Evolutionary conservation across 495 filamentous ascomycete genomes (phyloP), one percentile per base, ranked within the genome.

Genomic region (Xylaria grammica): DNA sequence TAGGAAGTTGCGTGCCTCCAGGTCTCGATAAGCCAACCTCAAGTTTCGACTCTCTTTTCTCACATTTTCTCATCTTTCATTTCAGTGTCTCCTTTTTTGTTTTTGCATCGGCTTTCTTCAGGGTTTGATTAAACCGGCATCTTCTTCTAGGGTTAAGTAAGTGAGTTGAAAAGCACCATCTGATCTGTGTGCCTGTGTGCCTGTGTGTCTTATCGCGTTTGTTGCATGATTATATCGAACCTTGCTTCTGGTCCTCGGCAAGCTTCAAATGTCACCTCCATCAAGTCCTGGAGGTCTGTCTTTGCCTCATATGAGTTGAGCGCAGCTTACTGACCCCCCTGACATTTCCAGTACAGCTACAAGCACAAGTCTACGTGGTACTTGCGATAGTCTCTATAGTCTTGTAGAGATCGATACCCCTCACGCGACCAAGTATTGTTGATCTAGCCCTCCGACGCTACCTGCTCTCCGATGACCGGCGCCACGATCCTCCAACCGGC

Each of bases 391-490:
- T 55, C 50, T 57, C 3, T 9, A 36, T 42, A 13, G 29, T 32
- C 17, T 19, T 11, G 29, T 32, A 15, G 60, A 48, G 26, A 22
- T n/a, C 60, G 29, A 22, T 4, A 26, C 7, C 48, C 3, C 24
- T n/a, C 15, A 19, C 50, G 20, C 19, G 17, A 32, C 50, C 26
- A 22, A 34, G 38, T 46, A 6, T 10, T 20, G 42, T 55, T 48
- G 36, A 36, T 20, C 3, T 22, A n/a, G 17, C 22, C 38, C 29
- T 45, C 20, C 17, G 6, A 45, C 15, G 17, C 40, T 5, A 22
- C 7, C 42, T 32, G 38, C 60, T 38, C 60, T 48, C 40, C 51
- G 51, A 63, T 63, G 60, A 63, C 36, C 50, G 26, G 27, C 17
- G 49, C 24, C 6, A 6, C 26, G 22, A 22, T n/a, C 36, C 34